Evolutionary conservation across 179 eudicot genomes (phyloP).

Genomic region (Camellia oleifera): DNA sequence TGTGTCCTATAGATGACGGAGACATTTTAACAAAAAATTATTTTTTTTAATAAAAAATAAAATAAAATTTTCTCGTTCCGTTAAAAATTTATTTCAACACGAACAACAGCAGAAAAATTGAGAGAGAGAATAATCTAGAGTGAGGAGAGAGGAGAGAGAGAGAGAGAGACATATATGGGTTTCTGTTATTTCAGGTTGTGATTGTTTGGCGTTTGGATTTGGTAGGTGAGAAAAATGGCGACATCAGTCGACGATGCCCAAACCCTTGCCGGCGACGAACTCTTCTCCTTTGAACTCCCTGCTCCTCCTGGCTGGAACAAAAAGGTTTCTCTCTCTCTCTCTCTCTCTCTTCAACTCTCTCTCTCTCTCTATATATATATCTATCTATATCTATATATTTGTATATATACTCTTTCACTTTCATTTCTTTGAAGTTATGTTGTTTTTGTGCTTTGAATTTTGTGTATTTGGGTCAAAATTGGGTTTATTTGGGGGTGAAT

Average conservation of each 20-base stretch:
- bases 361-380: not conserved
- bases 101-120: not conserved
- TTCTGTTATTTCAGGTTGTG: not conserved
- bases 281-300: constrained; percentile 59
- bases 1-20: too few species aligned
- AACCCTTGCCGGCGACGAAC: constrained; percentile 35
- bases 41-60: too few species aligned
- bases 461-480: constrained; percentile 9
- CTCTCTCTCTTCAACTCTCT: constrained; percentile 16
- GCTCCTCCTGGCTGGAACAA: constrained; percentile 81
- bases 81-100: not conserved
- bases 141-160: not conserved
- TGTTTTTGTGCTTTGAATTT: constrained; percentile 18
- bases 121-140: not conserved
- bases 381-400: not conserved
- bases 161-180: constrained; percentile 2
- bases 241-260: constrained; percentile 31
- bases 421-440: not conserved
- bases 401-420: not conserved
- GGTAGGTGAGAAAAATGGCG: constrained; percentile 34
- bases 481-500: constrained; percentile 12
- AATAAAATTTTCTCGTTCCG: too few species aligned
- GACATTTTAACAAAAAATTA: too few species aligned
- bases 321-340: constrained; percentile 36
- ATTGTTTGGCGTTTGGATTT: not conserved